These are phyloP conservation scores for Lactarius tabidus DNA, from an alignment of 768 basidiomycete species.

Conservation along the genomic window DNA sequence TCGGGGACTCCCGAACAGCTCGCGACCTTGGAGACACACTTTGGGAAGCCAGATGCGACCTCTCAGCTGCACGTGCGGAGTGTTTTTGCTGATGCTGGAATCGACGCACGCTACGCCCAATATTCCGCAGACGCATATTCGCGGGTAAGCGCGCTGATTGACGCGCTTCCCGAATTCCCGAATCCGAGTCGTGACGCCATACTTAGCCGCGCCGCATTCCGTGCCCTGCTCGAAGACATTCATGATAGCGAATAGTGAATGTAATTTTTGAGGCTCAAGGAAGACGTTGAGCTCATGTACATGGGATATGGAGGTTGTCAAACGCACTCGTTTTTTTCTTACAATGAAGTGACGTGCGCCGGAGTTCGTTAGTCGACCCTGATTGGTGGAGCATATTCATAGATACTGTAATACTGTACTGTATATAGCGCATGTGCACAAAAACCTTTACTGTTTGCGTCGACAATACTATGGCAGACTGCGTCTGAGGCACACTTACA, in stretches of 20 bases:
- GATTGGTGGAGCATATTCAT: not conserved
- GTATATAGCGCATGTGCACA: not conserved
- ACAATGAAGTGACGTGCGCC: not conserved
- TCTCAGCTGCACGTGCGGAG: slow-evolving; percentile 59
- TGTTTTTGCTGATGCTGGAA: slow-evolving; percentile 65
- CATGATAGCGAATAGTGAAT: slow-evolving; percentile 48
- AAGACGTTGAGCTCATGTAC: not conserved
- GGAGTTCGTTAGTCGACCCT: not conserved
- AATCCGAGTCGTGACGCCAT: slow-evolving; percentile 35
- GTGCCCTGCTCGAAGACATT: slow-evolving; percentile 84
- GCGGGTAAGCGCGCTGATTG: slow-evolving; percentile 65
- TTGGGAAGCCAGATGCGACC: slow-evolving; percentile 53
- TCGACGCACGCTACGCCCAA: slow-evolving; percentile 61
- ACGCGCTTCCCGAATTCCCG: slow-evolving; percentile 58
- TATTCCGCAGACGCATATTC: slow-evolving; percentile 78
- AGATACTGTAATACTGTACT: not conserved
- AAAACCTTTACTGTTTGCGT: not conserved
- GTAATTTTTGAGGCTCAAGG: no score
- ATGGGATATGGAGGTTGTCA: not conserved
- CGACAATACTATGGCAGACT: not conserved
- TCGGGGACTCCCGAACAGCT: slow-evolving; percentile 53
- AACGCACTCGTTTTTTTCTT: not conserved
- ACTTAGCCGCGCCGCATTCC: slow-evolving; percentile 67
- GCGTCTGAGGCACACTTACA: not conserved
- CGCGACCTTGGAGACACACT: slow-evolving; percentile 55